Evolutionary conservation across 257 asterid species (phyloP).

Genomic region (Perilla frutescens): DNA sequence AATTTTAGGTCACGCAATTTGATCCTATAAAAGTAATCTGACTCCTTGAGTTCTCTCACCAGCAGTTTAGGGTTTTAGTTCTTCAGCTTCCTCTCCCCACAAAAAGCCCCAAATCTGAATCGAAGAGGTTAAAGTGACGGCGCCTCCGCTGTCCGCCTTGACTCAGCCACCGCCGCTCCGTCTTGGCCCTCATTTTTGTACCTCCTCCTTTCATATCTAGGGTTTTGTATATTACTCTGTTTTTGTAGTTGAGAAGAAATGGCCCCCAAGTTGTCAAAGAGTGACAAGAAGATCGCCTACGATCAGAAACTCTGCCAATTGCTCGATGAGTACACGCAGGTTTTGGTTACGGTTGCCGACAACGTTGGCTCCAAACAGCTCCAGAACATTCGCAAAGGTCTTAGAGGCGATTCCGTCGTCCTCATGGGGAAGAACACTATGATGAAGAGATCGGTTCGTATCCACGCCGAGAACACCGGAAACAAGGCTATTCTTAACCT

Average conservation of each 20-base stretch:
- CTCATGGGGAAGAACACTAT: slow-evolving; percentile 97
- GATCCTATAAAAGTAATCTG: neutral
- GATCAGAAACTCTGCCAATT: slow-evolving; percentile 76
- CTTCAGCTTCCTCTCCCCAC: neutral
- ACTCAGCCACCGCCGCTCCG: slow-evolving; percentile 50
- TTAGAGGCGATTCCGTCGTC: slow-evolving; percentile 84
- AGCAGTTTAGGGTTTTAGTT: slow-evolving; percentile 35
- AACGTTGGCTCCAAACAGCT: slow-evolving; percentile 92
- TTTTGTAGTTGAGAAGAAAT: slow-evolving; percentile 40
- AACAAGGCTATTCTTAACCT: slow-evolving; percentile 68
- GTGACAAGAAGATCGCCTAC: slow-evolving; percentile 82
- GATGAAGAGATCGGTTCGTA: slow-evolving; percentile 90
- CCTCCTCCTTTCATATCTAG: slow-evolving; percentile 54
- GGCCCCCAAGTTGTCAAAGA: slow-evolving; percentile 67
- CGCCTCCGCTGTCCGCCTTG: slow-evolving; percentile 88
- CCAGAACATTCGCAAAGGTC: slow-evolving; percentile 76
- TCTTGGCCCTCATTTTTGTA: slow-evolving; percentile 79
- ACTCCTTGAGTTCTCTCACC: neutral
- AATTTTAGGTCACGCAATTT: slow-evolving; percentile 31
- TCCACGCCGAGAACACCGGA: slow-evolving; percentile 85
- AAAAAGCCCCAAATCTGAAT: slow-evolving; percentile 40
- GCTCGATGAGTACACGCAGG: slow-evolving; percentile 81
- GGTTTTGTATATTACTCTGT: slow-evolving; percentile 29
- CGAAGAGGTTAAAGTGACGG: slow-evolving; percentile 70
- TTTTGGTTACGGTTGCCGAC: slow-evolving; percentile 76